phyloP scores from a whole-genome alignment of 2,329 filamentous ascomycete species.

The Daldinia eschscholtzii region DNA sequence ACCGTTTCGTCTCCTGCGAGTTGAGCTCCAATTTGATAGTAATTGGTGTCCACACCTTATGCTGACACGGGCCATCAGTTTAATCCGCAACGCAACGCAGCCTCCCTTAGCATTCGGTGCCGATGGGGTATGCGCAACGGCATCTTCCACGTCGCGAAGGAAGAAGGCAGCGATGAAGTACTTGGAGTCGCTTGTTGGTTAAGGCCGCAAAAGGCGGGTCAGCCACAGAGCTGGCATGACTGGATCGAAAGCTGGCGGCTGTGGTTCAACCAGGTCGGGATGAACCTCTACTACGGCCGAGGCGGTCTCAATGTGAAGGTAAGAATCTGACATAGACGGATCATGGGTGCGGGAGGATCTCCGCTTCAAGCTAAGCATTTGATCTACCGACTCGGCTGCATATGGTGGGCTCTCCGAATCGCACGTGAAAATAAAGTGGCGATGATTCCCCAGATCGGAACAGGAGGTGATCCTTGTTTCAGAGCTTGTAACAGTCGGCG shows the following conservation, averaged over 20 bases:
- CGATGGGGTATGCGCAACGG: constrained; percentile 77
- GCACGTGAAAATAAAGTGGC: constrained; percentile 18
- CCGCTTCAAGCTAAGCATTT: constrained; percentile 39
- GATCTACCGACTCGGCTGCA: constrained; percentile 39
- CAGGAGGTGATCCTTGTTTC: constrained; percentile 41
- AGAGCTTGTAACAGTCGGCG: constrained; percentile 38
- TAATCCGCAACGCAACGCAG: constrained; percentile 69
- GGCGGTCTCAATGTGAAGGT: constrained; percentile 75
- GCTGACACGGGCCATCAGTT: constrained; percentile 59
- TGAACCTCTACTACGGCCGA: constrained; percentile 76
- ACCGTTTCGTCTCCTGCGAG: constrained; percentile 11
- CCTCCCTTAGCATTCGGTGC: constrained; percentile 74
- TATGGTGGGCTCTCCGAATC: constrained; percentile 17
- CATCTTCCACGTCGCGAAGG: constrained; percentile 77
- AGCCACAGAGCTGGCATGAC: constrained; percentile 69
- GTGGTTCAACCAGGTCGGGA: constrained; percentile 73
- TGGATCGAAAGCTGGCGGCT: constrained; percentile 75
- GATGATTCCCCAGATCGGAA: constrained; percentile 28
- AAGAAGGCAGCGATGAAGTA: constrained; percentile 65
- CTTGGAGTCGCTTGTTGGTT: constrained; percentile 82
- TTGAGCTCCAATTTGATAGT: background rate
- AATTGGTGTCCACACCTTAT: constrained; percentile 19
- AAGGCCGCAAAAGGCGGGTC: constrained; percentile 63
- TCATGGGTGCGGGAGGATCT: constrained; percentile 25
- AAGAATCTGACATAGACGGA: constrained; percentile 50